Base-by-base conservation (phyloP, 2,329 filamentous ascomycete species). In the Trichoderma endophyticum region DNA sequence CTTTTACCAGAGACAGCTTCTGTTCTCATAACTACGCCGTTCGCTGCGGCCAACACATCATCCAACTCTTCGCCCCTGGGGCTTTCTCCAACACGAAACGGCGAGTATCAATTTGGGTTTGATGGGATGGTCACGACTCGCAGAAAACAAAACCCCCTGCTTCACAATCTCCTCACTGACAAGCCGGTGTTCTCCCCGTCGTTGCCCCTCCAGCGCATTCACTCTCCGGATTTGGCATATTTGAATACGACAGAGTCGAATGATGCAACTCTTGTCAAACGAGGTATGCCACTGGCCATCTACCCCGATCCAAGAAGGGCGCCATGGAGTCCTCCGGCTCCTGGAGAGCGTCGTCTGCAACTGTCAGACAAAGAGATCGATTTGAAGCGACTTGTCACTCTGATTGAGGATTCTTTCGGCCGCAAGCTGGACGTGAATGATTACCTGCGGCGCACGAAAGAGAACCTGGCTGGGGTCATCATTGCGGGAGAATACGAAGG, bases 401-500 rank as follows among this genome's bases (percentile, higher is more conserved):
- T 99, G 3, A 98, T 99, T 74, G 93, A 99, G 75, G 94, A 99
- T 80, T 98, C 94, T 0, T 99, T 99, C 79, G 89, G 90, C 72
- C 89, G 95, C 54, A 92, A 92, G 78, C 87, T 99, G 3, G 93
- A 99, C 78, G 89, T 95, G 0, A 84, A 91, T 26, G 89, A 95
- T 79, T 99, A 98, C 78, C 85, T 99, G 15, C 82, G 87, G 18
- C 91, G 96, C n/a, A 90, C 98, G 69, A 88, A 92, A 66, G 87
- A 91, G 69, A 92, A 92, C 34, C 87, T 98, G 14, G 96, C 96
- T 0, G 96, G 95, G 3, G 86, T 99, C 70, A 98, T 99, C 74
- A 93, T 99, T 64, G 96, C 95, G 0, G 96, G 96, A 7, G 93
- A 97, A 78, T 99, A 99, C 81, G 96, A 99, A 84, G 96, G 96